A percentile compares a stretch with the other conserved stretches of the same genome.
phyloP scores from a whole-genome alignment of 441 rosid species.

The Macaranga tanarius region DNA sequence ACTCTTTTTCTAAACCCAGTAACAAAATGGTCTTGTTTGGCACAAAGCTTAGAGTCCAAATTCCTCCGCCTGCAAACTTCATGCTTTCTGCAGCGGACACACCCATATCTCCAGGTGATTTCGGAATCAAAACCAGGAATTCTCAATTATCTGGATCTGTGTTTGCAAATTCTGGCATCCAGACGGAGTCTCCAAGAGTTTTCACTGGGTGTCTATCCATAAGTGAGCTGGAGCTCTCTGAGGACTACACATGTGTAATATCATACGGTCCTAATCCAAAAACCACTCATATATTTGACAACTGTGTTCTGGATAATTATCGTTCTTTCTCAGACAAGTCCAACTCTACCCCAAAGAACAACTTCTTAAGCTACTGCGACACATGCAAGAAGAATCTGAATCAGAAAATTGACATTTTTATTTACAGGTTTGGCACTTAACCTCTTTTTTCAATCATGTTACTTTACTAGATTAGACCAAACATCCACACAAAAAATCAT shows the following conservation, averaged over 20 bases:
- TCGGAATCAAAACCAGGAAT: constrained; percentile 52
- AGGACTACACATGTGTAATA: constrained; percentile 82
- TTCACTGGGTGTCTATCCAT: constrained; percentile 32
- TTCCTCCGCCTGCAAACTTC: constrained; percentile 39
- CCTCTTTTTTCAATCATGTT: not conserved
- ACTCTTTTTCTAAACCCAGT: constrained; percentile 23
- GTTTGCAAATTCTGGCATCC: constrained; percentile 31
- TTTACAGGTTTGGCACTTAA: constrained; percentile 59
- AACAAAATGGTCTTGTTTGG: constrained; percentile 60
- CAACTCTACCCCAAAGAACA: constrained; percentile 16
- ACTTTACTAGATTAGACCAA: not conserved
- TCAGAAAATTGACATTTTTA: constrained; percentile 54
- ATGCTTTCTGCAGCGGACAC: constrained; percentile 29
- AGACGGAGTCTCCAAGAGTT: constrained; percentile 32
- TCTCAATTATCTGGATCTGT: constrained; percentile 29
- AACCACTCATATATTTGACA: constrained; percentile 75
- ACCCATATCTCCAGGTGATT: constrained; percentile 43
- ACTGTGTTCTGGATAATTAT: constrained; percentile 60
- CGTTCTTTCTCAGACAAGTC: constrained; percentile 30
- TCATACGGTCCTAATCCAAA: constrained; percentile 77
- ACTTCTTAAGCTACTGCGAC: constrained; percentile 62
- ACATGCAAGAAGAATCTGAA: constrained; percentile 81
- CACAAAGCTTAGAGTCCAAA: constrained; percentile 53
- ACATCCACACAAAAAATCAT: not conserved
- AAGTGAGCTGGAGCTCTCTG: constrained; percentile 71